Base-by-base conservation (phyloP, 768 basidiomycete species). In the Roridomyces roridus region DNA sequence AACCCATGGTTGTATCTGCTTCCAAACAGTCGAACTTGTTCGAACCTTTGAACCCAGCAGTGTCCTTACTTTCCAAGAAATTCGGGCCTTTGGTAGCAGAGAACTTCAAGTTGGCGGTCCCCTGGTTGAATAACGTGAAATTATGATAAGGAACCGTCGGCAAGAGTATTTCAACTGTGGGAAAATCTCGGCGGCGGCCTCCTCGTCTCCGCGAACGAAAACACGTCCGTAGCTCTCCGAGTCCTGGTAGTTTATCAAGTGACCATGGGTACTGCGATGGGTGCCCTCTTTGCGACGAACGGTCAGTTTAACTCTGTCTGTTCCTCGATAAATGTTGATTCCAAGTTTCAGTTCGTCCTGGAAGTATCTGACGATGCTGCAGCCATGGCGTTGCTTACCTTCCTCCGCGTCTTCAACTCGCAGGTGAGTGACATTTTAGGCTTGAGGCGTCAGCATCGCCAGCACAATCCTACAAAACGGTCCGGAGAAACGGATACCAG, bases 101-200 rank as follows among this genome's bases (percentile, higher is more conserved):
- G n/a, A n/a, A n/a, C n/a, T n/a, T n/a, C n/a, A n/a, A n/a, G n/a
- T n/a, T n/a, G n/a, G n/a, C n/a, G n/a, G n/a, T n/a, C n/a, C n/a
- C n/a, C n/a, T n/a, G n/a, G n/a, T n/a, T n/a, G n/a, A n/a, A n/a
- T n/a, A n/a, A n/a, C n/a, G n/a, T n/a, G n/a, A n/a, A n/a, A n/a
- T n/a, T n/a, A n/a, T n/a, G n/a, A n/a, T n/a, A n/a, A n/a, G n/a
- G n/a, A n/a, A n/a, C n/a, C n/a, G n/a, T n/a, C n/a, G n/a, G n/a
- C n/a, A n/a, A n/a, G n/a, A n/a, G n/a, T n/a, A n/a, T n/a, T n/a
- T n/a, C n/a, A n/a, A n/a, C n/a, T n/a, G n/a, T n/a, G n/a, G n/a
- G n/a, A n/a, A n/a, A n/a, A n/a, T n/a, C n/a, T 79, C 2, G 76
- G 73, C 6, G 36, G 72, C 24, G 79, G 77, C 9, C 54, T 79